Conservation (phyloP, 768 basidiomycete species). For the Clathrus columnatus region DNA sequence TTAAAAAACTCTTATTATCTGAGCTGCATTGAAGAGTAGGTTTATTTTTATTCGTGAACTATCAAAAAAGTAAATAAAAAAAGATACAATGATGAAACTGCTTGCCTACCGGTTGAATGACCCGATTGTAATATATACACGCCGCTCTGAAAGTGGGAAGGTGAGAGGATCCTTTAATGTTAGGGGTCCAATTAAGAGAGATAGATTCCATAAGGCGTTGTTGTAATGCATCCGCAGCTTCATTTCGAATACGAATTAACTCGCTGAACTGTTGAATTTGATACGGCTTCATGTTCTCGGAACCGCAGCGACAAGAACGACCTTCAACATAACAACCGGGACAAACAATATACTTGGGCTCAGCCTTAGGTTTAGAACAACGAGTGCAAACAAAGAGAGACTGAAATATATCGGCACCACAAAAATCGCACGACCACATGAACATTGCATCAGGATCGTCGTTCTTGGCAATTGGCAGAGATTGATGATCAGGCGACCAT, state of each 20-base stretch:
- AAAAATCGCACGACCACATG: slow-evolving; percentile 63
- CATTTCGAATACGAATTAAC: slow-evolving; percentile 37
- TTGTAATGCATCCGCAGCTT: slow-evolving; percentile 22
- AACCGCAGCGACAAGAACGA: slow-evolving; percentile 53
- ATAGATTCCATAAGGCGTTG: not conserved
- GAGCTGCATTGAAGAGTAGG: no score
- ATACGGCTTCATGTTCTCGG: slow-evolving; percentile 43
- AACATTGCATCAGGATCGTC: slow-evolving; percentile 4
- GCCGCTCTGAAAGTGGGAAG: slow-evolving; percentile 4
- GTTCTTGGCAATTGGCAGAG: slow-evolving; percentile 15
- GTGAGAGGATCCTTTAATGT: not conserved
- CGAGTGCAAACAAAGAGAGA: slow-evolving; percentile 64
- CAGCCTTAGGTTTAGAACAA: slow-evolving; percentile 28
- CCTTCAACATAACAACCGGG: slow-evolving; percentile 71
- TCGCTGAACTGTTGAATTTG: slow-evolving; percentile 45
- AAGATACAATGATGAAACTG: not conserved
- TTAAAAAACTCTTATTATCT: no score
- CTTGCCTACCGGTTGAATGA: not conserved
- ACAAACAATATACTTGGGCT: slow-evolving; percentile 36
- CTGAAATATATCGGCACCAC: slow-evolving; percentile 73
- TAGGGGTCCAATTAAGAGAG: not conserved
- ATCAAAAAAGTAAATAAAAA: not conserved
- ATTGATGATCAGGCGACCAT: slow-evolving; percentile 17
- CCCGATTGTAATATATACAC: not conserved
- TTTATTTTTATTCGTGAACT: not conserved